Evolutionary conservation across 2,329 filamentous ascomycete genomes (phyloP), one percentile per base, ranked within the genome.

Genomic region (Aspergillus sp.): DNA sequence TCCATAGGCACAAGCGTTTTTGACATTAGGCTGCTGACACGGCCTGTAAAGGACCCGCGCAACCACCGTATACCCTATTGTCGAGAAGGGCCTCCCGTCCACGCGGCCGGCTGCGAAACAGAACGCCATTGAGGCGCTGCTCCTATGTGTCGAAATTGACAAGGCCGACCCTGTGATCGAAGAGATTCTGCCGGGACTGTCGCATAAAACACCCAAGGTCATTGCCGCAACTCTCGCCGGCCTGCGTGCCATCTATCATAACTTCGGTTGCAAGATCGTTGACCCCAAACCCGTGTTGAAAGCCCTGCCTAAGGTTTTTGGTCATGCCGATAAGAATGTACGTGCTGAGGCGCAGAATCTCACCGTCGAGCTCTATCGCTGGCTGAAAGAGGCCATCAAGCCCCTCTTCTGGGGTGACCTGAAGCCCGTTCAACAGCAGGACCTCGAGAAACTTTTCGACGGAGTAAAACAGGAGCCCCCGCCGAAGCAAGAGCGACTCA

Each of bases 331-430:
- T 79, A 99, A 99, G 75, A 97, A 97, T 69, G 90, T 99, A 14
- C 87, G 94, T 72, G 91, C 92, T 3, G 94, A 96, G 70, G 91
- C 92, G 24, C 94, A 94, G 44, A 91, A 88, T 62, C 78, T 99
- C 52, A 88, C 93, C 0, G 90, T 96, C 45, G 95, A 99, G 68
- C 83, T 99, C 52, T 99, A 99, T 73, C 82, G 94, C 72, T 99
- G 95, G 94, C 79, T 99, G 32, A 88, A 93, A 60, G 94, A 99
- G 59, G 93, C 93, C 10, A 96, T 99, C 86, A 99, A 99, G 70
- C 90, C 93, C 35, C 87, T 97, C 73, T 97, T 99, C 70, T 99
- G 94, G 92, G 85, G 82, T 42, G 94, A 99, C 53, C 74, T 99
- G 55, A 99, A 99, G 70, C 88, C 93, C 0, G 93, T 95, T 0